Conservation (phyloP, 2,329 filamentous ascomycete species). For the Neofusicoccum kwambonambiense region DNA sequence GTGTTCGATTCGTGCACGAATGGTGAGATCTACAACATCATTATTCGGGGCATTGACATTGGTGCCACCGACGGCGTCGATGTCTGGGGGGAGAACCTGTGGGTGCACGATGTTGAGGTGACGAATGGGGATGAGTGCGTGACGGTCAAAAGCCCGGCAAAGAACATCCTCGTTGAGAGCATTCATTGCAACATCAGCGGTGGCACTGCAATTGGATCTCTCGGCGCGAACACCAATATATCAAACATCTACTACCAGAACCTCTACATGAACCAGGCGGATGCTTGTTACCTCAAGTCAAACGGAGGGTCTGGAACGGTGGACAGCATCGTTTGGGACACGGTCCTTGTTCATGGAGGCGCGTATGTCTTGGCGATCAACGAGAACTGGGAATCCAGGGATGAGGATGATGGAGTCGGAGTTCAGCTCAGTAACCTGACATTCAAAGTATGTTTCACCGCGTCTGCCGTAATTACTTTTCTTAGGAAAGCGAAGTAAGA, state of each 20-base stretch:
- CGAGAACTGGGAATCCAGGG: background rate
- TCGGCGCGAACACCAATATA: slow-evolving; percentile 19
- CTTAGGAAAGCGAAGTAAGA: background rate
- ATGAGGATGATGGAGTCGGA: background rate
- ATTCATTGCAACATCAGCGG: slow-evolving; percentile 24
- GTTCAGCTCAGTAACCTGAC: slow-evolving; percentile 2
- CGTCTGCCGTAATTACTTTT: background rate
- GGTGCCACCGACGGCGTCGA: slow-evolving; percentile 24
- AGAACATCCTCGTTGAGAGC: slow-evolving; percentile 24
- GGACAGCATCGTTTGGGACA: background rate
- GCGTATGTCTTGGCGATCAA: background rate
- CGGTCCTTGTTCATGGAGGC: background rate
- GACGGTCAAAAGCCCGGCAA: slow-evolving; percentile 23
- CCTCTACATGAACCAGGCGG: slow-evolving; percentile 23
- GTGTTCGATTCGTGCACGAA: slow-evolving; percentile 22
- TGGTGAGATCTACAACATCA: slow-evolving; percentile 22
- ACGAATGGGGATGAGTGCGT: slow-evolving; percentile 25
- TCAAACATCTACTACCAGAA: slow-evolving; percentile 22
- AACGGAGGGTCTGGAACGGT: background rate
- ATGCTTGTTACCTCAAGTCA: slow-evolving; percentile 7
- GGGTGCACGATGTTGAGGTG: slow-evolving; percentile 24
- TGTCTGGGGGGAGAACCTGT: slow-evolving; percentile 21
- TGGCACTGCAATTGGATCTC: slow-evolving; percentile 23
- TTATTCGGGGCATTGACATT: slow-evolving; percentile 22
- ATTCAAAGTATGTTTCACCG: background rate